phyloP scores from a whole-genome alignment of 352 stramenopile species.

The Globisporangium rhizosaccharum region DNA sequence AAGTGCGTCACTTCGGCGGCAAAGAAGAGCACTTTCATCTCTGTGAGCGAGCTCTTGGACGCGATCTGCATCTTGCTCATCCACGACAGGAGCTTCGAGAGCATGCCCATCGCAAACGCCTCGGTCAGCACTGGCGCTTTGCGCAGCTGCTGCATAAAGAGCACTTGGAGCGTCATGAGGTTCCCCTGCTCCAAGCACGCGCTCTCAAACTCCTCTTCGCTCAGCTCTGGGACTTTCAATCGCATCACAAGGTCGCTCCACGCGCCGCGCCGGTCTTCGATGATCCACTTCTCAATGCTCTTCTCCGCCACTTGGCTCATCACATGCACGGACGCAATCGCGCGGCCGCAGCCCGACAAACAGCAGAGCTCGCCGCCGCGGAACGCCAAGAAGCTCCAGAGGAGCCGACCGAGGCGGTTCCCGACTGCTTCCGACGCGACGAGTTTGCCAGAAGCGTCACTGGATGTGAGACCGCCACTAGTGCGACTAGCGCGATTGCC shows the following conservation, averaged over 20 bases:
- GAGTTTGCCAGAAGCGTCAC: conserved; percentile 3
- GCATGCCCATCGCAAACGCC: conserved; percentile 56
- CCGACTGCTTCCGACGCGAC: conserved; percentile 49
- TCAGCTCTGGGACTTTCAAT: conserved; percentile 74
- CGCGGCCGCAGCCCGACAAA: conserved; percentile 59
- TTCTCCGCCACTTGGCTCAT: conserved; percentile 80
- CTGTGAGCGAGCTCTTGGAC: conserved; percentile 38
- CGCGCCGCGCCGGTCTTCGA: conserved; percentile 60
- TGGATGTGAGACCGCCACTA: not conserved
- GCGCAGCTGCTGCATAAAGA: conserved; percentile 70
- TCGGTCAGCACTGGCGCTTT: conserved; percentile 61
- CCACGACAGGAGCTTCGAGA: conserved; percentile 70
- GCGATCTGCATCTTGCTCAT: conserved; percentile 56
- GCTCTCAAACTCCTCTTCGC: conserved; percentile 70
- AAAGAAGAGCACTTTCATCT: conserved; percentile 82
- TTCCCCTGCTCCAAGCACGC: conserved; percentile 69
- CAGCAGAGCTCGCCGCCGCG: conserved; percentile 74
- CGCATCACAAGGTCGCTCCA: conserved; percentile 57
- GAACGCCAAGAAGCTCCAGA: conserved; percentile 82
- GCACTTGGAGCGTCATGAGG: conserved; percentile 69
- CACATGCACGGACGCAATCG: conserved; percentile 73
- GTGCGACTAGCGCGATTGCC: not conserved
- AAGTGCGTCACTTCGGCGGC: conserved; percentile 75
- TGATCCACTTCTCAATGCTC: conserved; percentile 83
- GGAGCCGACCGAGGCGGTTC: conserved; percentile 46